These are phyloP conservation scores for Postia placenta DNA, from an alignment of 768 basidiomycete species.

Conservation along the genomic window DNA sequence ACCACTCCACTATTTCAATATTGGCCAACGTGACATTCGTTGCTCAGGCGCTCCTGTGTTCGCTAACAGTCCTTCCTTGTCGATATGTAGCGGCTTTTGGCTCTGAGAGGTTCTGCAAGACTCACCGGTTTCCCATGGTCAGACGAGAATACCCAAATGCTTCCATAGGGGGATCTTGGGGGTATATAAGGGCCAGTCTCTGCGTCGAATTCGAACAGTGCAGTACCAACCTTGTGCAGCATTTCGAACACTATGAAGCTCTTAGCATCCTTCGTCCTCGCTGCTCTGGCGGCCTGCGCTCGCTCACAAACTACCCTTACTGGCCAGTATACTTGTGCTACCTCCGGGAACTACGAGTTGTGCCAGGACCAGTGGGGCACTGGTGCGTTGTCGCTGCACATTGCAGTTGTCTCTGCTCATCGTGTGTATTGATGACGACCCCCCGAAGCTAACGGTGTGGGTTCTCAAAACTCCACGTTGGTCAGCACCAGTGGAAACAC, in stretches of 20 bases:
- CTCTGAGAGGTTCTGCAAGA: too few species aligned
- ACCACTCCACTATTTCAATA: too few species aligned
- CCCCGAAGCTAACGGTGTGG: constrained; percentile 36
- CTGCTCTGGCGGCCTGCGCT: background rate
- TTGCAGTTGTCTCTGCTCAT: background rate
- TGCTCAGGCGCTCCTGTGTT: too few species aligned
- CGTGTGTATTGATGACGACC: background rate
- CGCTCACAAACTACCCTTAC: constrained; percentile 27
- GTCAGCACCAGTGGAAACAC: constrained; percentile 30
- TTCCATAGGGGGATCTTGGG: background rate
- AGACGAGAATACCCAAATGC: too few species aligned
- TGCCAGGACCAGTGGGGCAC: constrained; percentile 56
- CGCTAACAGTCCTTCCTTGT: too few species aligned
- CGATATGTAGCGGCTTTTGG: too few species aligned
- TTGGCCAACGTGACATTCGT: too few species aligned
- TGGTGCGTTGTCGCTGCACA: constrained; percentile 18
- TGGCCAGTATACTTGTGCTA: constrained; percentile 38
- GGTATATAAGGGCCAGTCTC: background rate
- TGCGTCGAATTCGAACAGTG: background rate
- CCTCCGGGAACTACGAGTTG: constrained; percentile 42
- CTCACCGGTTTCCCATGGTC: too few species aligned
- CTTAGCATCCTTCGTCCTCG: background rate
- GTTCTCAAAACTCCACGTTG: constrained; percentile 44
- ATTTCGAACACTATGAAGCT: background rate
- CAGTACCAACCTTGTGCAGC: background rate